Base-by-base conservation (phyloP, 2,329 filamentous ascomycete genomes). In the Polytolypa hystricis region DNA sequence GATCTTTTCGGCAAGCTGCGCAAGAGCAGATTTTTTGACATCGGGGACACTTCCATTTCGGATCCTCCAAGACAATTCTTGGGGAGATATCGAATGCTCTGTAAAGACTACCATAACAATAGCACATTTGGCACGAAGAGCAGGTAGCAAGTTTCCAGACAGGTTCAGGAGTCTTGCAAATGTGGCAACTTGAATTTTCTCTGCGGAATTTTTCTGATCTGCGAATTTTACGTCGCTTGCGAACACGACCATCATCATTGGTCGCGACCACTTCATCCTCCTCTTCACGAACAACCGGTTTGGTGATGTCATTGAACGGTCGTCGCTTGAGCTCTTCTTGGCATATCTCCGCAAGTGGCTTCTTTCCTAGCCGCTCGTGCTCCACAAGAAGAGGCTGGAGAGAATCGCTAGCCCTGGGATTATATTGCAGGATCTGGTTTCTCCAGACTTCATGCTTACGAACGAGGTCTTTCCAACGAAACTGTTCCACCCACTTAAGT, bases 101-200 rank as follows among this genome's bases (percentile, higher is more conserved):
- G 61, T 86, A 96, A 2, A 98, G 69, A 11, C 81, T 81, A n/a
- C 89, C 89, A 53, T 93, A 98, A 57, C 91, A 96, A 55, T 93
- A 98, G 0, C 74, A 76, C 38, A 82, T 69, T 9, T 71, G 68
- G 51, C 91, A 96, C 6, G 71, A 73, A 0, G 77, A 78, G 58
- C 91, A 98, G 35, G 77, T 73, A 2, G 84, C 84, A 43, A 94
- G 75, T 51, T 85, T 87, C 74, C 93, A 95, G 14, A 70, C 77
- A 35, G 82, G 79, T 50, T 95, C 84, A 29, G 78, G 74, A 52
- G 84, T 75, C 40, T 74, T 76, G 58, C 89, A 95, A 6, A 93
- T 80, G 55, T 96, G 91, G 50, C 91, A 96, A 2, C 65, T 58
- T 18, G 60, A 66, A 51, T 66, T 67, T 34, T 67, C 69, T 43